Base-by-base conservation (phyloP, 768 basidiomycete species). In the Xerocomus brunneocitrinus region DNA sequence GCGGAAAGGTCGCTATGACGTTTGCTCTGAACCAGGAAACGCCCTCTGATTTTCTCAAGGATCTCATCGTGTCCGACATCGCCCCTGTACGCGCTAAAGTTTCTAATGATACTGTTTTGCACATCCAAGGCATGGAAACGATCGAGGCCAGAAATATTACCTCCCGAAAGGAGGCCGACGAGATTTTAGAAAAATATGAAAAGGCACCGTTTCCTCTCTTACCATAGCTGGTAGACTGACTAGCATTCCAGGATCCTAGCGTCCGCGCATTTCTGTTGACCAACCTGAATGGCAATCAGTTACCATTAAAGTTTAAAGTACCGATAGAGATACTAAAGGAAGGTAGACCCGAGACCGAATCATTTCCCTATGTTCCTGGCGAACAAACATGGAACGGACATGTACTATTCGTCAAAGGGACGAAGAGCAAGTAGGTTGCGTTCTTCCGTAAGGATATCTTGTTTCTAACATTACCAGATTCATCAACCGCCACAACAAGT, bases 231-330 rank as follows among this genome's bases (percentile, higher is more conserved):
- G 10, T 34, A 24, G 14, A 39, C 30, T 64, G 13, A 70, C n/a
- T 30, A 14, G 44, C 3, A 40, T 28, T 24, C n/a, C 56, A 95
- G 94, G 84, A 91, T 45, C 68, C 86, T 0, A 72, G 76, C 42
- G 77, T 89, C 28, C 84, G 90, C 27, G 84, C 90, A 46, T 97
- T 94, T 72, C 76, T 97, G 22, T 73, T 95, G 32, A 95, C 94
- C 12, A 97, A 97, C 70, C 74, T 93, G 22, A 66, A 79, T 19
- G 62, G 53, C 31, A 58, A 71, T 42, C 55, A 63, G 51, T 67
- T 72, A 6, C 59, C 65, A 3, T 70, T 84, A n/a, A 76, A 75
- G 51, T 95, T 95, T 68, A 80, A 82, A 12, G 74, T 95, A 30
- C 91, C 94, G 0, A 67, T 95, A 10, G 73, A 80, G 12, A 81